Conservation (phyloP, 176 grass and related monocot genomes). For the Musa troglodytarum region DNA sequence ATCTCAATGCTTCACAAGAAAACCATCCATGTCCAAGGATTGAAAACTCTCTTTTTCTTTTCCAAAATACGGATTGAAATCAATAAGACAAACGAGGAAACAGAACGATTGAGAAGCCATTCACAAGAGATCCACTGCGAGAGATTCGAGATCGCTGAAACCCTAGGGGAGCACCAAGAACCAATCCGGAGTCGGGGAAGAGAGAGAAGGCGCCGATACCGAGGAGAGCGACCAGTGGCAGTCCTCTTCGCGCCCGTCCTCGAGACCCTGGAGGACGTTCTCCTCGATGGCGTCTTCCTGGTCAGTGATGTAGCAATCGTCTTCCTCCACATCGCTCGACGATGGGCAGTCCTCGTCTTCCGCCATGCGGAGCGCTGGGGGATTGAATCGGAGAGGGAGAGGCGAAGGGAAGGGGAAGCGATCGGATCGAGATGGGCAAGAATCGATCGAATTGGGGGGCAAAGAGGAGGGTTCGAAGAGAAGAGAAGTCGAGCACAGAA, state of each 20-base stretch:
- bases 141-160: background rate
- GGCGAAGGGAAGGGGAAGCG: background rate
- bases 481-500: background rate
- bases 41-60: background rate
- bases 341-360: conserved; percentile 26
- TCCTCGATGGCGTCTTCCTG: conserved; percentile 75
- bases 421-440: background rate
- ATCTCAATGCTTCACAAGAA: background rate
- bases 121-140: background rate
- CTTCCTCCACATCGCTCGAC: conserved; percentile 47
- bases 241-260: conserved; percentile 56
- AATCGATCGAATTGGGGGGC: background rate
- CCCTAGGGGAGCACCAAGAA: background rate
- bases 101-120: background rate
- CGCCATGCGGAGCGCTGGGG: conserved; percentile 14
- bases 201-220: conserved; percentile 22
- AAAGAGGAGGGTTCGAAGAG: background rate
- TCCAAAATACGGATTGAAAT: background rate
- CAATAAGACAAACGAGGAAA: background rate
- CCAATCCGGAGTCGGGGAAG: background rate
- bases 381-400: background rate
- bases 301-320: conserved; percentile 73
- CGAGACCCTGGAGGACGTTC: conserved; percentile 61
- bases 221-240: conserved; percentile 68
- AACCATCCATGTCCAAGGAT: background rate